Evolutionary conservation across 495 filamentous ascomycete genomes (phyloP).

Genomic region (Penicillium verhagenii): DNA sequence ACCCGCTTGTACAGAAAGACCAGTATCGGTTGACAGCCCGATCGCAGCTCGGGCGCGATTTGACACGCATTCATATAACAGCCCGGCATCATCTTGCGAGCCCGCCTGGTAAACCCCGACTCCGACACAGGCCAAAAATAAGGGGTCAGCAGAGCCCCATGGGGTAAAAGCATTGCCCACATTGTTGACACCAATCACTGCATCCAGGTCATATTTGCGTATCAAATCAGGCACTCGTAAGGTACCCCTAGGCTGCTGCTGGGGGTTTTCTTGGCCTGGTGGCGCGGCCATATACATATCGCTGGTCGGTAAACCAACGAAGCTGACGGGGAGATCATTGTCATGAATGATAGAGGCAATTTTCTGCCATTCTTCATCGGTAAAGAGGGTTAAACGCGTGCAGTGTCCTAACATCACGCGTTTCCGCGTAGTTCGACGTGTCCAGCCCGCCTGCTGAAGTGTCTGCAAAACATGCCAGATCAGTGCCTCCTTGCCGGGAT

Average conservation of each 20-base stretch:
- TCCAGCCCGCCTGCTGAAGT: slow-evolving; percentile 51
- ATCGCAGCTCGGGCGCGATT: slow-evolving; percentile 51
- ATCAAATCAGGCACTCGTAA: slow-evolving; percentile 65
- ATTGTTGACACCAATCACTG: slow-evolving; percentile 70
- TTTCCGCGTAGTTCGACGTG: slow-evolving; percentile 28
- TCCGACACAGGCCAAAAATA: slow-evolving; percentile 60
- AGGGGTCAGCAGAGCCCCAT: slow-evolving; percentile 67
- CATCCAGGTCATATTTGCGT: slow-evolving; percentile 54
- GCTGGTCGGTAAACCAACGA: slow-evolving; percentile 71
- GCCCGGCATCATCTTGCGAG: slow-evolving; percentile 53
- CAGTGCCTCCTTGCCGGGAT: slow-evolving; percentile 43
- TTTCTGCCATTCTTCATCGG: slow-evolving; percentile 45
- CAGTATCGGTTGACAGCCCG: slow-evolving; percentile 15
- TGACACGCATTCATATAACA: slow-evolving; percentile 64
- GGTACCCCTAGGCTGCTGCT: slow-evolving; percentile 53
- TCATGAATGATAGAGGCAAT: slow-evolving; percentile 44
- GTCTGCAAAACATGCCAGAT: slow-evolving; percentile 53
- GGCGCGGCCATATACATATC: slow-evolving; percentile 71
- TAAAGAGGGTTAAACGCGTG: slow-evolving; percentile 62
- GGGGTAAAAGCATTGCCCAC: slow-evolving; percentile 79
- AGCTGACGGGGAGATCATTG: slow-evolving; percentile 57
- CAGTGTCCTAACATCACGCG: slow-evolving; percentile 69
- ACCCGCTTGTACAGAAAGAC: slow-evolving; percentile 13
- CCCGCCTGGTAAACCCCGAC: slow-evolving; percentile 71
- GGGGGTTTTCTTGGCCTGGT: slow-evolving; percentile 24